phyloP scores from a whole-genome alignment of 2,329 filamentous ascomycete genomes.

The Calonectria pseudoturangicola region DNA sequence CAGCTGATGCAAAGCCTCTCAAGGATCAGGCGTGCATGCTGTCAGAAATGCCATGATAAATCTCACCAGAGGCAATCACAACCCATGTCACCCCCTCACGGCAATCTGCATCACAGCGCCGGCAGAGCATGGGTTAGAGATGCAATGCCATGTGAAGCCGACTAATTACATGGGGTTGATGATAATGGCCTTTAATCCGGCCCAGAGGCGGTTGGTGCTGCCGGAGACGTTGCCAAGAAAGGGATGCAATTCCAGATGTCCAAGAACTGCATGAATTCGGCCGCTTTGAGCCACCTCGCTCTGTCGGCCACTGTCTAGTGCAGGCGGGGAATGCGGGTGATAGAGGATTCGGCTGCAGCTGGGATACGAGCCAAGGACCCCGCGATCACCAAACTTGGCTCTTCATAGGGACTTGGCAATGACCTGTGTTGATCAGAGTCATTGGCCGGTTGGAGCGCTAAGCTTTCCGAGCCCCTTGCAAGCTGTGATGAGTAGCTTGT shows the following conservation, averaged over 20 bases:
- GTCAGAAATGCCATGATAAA: slow-evolving; percentile 18
- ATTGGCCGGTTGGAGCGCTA: slow-evolving; percentile 10
- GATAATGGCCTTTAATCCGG: neutral
- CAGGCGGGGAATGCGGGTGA: slow-evolving; percentile 16
- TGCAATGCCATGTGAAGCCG: slow-evolving; percentile 34
- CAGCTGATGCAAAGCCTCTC: slow-evolving; percentile 4
- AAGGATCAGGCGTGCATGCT: slow-evolving; percentile 10
- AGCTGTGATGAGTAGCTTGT: slow-evolving; percentile 3
- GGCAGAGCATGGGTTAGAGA: neutral
- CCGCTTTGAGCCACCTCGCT: neutral
- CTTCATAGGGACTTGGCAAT: neutral
- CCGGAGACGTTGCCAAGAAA: slow-evolving; percentile 15
- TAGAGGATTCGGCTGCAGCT: slow-evolving; percentile 2
- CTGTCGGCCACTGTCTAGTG: neutral
- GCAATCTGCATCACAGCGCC: slow-evolving; percentile 6
- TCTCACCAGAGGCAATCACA: neutral
- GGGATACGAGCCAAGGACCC: slow-evolving; percentile 9
- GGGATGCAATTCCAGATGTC: slow-evolving; percentile 4
- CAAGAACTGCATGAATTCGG: neutral
- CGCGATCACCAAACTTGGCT: slow-evolving; percentile 18
- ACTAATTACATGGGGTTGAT: slow-evolving; percentile 10
- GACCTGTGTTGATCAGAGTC: neutral
- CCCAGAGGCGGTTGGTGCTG: neutral
- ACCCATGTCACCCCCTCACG: slow-evolving; percentile 18
- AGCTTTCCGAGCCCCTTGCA: slow-evolving; percentile 22